Percentiles rank a stretch among this genome's conserved stretches.
These are phyloP conservation scores for Microdochium bolleyi DNA, from an alignment of 2,329 filamentous ascomycete genomes.

Conservation along the genomic window DNA sequence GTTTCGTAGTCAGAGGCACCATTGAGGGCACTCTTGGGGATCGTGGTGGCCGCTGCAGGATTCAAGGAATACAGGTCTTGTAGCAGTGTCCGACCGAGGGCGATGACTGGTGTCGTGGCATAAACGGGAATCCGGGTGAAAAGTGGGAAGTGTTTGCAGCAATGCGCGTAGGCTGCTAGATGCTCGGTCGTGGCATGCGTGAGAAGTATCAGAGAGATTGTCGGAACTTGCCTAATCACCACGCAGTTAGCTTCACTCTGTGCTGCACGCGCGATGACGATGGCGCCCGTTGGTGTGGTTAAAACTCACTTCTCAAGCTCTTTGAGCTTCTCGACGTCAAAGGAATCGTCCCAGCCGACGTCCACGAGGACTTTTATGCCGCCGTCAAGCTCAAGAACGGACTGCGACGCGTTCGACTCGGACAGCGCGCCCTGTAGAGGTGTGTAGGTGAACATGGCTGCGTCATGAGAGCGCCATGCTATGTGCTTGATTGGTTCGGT, in stretches of 20 bases:
- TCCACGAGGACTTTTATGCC: constrained; percentile 93
- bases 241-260: background rate
- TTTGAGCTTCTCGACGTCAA: constrained; percentile 72
- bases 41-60: constrained; percentile 77
- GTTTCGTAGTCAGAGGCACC: constrained; percentile 44
- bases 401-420: constrained; percentile 80
- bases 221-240: constrained; percentile 67
- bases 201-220: constrained; percentile 85
- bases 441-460: constrained; percentile 89
- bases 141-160: constrained; percentile 90
- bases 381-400: constrained; percentile 92
- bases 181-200: constrained; percentile 91
- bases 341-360: constrained; percentile 91
- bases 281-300: background rate
- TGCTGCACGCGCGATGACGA: constrained; percentile 10
- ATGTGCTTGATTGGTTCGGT: background rate
- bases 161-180: constrained; percentile 88
- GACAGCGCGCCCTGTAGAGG: constrained; percentile 87
- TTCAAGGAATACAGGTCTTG: constrained; percentile 91
- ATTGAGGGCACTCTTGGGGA: constrained; percentile 65
- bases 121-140: constrained; percentile 93
- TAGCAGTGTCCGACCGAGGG: constrained; percentile 80
- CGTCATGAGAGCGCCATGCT: constrained; percentile 8
- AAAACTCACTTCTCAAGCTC: constrained; percentile 76
- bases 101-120: constrained; percentile 87